A percentile compares a stretch with the other conserved stretches of the same genome.
These are phyloP conservation scores for Dryadomyces sulphureus DNA, from an alignment of 2,329 filamentous ascomycete species.

Conservation along the genomic window DNA sequence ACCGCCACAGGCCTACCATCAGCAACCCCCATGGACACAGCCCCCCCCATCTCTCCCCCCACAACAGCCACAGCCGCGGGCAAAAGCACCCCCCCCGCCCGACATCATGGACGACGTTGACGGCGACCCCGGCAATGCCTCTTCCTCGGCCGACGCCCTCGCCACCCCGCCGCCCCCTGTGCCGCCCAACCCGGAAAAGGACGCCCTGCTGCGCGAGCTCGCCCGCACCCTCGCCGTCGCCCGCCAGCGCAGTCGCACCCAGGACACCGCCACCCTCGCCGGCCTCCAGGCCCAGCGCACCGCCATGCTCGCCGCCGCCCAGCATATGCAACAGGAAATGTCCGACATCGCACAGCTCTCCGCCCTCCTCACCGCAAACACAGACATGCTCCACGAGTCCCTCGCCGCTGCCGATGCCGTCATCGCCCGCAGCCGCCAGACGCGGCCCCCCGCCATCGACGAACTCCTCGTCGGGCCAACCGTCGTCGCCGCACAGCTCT, in stretches of 20 bases:
- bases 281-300: slow-evolving; percentile 65
- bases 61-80: slow-evolving; percentile 14
- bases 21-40: slow-evolving; percentile 14
- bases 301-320: slow-evolving; percentile 58
- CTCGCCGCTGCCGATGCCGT: slow-evolving; percentile 66
- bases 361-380: slow-evolving; percentile 58
- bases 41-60: slow-evolving; percentile 10
- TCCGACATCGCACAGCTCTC: slow-evolving; percentile 56
- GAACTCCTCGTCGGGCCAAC: slow-evolving; percentile 88
- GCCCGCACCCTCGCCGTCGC: slow-evolving; percentile 54
- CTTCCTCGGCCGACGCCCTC: not conserved
- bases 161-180: slow-evolving; percentile 58
- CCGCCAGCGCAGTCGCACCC: slow-evolving; percentile 51
- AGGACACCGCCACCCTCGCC: slow-evolving; percentile 59
- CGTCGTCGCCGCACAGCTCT: slow-evolving; percentile 84
- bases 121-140: slow-evolving; percentile 12
- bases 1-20: slow-evolving; percentile 7
- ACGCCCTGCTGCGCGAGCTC: slow-evolving; percentile 66
- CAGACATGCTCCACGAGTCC: slow-evolving; percentile 60
- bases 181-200: slow-evolving; percentile 90
- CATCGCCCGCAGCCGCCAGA: slow-evolving; percentile 55
- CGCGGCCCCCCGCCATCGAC: slow-evolving; percentile 65
- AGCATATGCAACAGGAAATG: slow-evolving; percentile 59
- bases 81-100: slow-evolving; percentile 28
- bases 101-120: slow-evolving; percentile 41